Base-by-base conservation (phyloP, 495 filamentous ascomycete species). In the Hyaloscypha bicolor region DNA sequence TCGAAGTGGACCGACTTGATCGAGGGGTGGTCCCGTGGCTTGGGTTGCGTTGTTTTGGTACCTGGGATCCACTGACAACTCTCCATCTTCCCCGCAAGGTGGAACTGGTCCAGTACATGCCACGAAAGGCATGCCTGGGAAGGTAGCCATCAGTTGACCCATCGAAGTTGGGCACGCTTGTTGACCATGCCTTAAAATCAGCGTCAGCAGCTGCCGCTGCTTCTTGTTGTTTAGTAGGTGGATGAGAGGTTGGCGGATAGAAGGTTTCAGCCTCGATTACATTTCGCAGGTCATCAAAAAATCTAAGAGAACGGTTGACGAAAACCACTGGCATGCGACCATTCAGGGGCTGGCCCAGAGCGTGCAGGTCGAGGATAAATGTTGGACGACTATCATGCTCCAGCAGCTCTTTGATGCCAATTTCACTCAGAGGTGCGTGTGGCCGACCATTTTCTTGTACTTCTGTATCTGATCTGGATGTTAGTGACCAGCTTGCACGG, bases 331-430 rank as follows among this genome's bases (percentile, higher is more conserved):
- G 57, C 30, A 65, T 39, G 14, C 61, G 57, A 12, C 62, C 48
- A 3, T 35, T 56, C 22, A 31, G 21, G n/a, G 55, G 39, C 14
- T 53, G 37, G 33, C 63, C 58, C 1, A 53, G 45, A 19, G 52
- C 33, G 22, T 65, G 45, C 6, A 89, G 76, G 63, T 92, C 89
- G 29, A 91, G 74, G 64, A 91, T 80, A 70, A 92, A 91, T 5
- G 87, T 89, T 30, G 87, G 88, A 22, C 88, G 77, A 45, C 85
- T 81, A 66, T 91, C 88, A 58, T 86, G 83, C 55, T 92, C 89
- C 56, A 91, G 75, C 37, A 91, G 75, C 75, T 91, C 89, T 19
- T 83, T 71, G 4, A 90, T 76, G 16, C 86, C 86, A 61, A 91
- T 79, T 39, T 82, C 79, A 48, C 16, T 6, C 11, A 48, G 42